These are phyloP conservation scores for Picea abies DNA, from an alignment of 83 land plant species.

Conservation along the genomic window DNA sequence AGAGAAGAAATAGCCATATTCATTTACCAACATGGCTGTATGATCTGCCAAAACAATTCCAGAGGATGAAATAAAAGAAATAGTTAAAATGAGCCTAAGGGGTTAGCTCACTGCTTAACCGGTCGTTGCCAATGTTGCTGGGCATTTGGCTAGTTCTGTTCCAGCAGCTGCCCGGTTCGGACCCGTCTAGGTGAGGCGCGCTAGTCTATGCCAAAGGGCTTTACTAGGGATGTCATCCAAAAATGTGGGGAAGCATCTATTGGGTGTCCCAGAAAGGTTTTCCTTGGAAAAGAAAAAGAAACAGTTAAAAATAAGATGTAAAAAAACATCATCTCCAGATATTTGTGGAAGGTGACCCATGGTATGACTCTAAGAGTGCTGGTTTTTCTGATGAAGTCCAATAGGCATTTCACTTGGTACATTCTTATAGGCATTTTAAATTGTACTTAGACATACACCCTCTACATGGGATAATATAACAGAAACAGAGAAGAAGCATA, in stretches of 20 bases:
- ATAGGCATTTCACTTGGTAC: background rate
- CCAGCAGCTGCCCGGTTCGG: too few species aligned
- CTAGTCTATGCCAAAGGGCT: too few species aligned
- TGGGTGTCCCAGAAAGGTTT: too few species aligned
- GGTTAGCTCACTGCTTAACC: too few species aligned
- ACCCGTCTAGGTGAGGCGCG: too few species aligned
- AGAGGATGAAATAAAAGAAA: background rate
- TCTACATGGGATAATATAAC: background rate
- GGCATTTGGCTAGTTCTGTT: too few species aligned
- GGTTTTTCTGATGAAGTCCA: background rate
- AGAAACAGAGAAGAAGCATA: background rate
- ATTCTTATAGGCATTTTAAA: background rate
- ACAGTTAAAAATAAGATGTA: background rate
- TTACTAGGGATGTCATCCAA: too few species aligned
- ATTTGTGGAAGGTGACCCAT: background rate
- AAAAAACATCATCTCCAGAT: background rate
- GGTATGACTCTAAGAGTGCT: background rate
- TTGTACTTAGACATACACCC: background rate
- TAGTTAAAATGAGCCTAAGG: too few species aligned
- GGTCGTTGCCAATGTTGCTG: too few species aligned
- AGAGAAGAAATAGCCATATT: background rate
- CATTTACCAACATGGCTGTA: conserved; percentile 2
- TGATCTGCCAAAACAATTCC: background rate
- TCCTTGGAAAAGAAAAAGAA: too few species aligned
- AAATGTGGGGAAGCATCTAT: too few species aligned